Conservation (phyloP, 1,284 basidiomycete genomes). For the Cutaneotrichosporon spelunceum region DNA sequence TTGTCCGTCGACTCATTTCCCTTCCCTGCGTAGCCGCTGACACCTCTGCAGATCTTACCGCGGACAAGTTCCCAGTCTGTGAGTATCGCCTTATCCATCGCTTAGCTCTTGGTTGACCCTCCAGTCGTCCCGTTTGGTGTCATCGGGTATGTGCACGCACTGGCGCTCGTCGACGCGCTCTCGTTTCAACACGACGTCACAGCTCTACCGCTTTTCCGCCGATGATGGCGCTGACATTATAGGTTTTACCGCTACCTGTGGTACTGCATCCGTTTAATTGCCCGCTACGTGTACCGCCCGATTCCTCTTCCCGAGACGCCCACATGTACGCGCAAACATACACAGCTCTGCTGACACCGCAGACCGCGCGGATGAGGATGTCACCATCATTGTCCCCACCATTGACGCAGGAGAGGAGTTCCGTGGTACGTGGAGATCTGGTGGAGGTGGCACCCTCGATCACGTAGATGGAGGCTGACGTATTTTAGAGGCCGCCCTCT, state of each 20-base stretch:
- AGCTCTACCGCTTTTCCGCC: too few relatives aligned
- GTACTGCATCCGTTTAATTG: conserved; percentile 77
- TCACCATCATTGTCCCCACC: conserved; percentile 90
- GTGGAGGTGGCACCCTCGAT: neutral
- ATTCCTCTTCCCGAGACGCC: conserved; percentile 81
- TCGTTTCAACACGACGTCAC: neutral
- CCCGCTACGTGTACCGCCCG: conserved; percentile 71
- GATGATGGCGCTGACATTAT: conserved; percentile 10
- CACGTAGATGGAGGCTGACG: neutral
- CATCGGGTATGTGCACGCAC: conserved; percentile 21
- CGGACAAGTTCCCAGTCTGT: conserved; percentile 75
- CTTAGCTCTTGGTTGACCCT: neutral
- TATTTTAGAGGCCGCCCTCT: conserved; percentile 69
- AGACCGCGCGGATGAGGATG: conserved; percentile 69
- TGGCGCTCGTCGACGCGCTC: too few relatives aligned
- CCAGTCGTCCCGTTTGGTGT: conserved; percentile 26
- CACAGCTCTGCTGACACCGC: neutral
- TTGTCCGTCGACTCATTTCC: conserved; percentile 12
- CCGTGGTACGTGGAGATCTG: conserved; percentile 54
- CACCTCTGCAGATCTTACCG: conserved; percentile 59
- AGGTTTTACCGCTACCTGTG: conserved; percentile 76
- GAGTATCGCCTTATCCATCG: conserved; percentile 44
- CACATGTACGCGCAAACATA: conserved; percentile 61
- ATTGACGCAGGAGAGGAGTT: conserved; percentile 93
- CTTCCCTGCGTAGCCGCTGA: conserved; percentile 6